Conservation (phyloP, 495 filamentous ascomycete species). For the Pyronema omphalodes region DNA sequence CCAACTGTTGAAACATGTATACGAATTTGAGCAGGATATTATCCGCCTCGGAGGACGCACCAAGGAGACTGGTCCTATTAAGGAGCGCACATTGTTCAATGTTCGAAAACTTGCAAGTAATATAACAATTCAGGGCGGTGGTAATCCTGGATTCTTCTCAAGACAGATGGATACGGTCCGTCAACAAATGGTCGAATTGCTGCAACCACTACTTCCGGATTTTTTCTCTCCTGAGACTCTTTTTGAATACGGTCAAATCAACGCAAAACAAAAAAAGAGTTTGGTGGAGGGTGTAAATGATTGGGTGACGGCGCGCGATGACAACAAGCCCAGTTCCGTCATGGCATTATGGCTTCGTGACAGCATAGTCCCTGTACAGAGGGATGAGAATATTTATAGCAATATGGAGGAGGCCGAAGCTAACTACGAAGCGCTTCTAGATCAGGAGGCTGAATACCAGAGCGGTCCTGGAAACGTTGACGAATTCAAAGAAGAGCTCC, state of each 20-base stretch:
- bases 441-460: conserved; percentile 44
- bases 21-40: conserved; percentile 44
- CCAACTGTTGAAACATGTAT: conserved; percentile 54
- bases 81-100: conserved; percentile 45
- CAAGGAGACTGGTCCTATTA: conserved; percentile 42
- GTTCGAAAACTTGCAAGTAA: conserved; percentile 27
- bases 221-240: conserved; percentile 33
- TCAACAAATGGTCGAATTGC: conserved; percentile 29
- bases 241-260: conserved; percentile 38
- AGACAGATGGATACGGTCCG: conserved; percentile 30
- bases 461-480: conserved; percentile 30
- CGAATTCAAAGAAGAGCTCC: conserved; percentile 29
- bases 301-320: conserved; percentile 29
- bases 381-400: conserved; percentile 31
- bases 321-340: conserved; percentile 26
- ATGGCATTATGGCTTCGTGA: conserved; percentile 48
- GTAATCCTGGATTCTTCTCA: conserved; percentile 20
- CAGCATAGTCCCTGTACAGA: conserved; percentile 25
- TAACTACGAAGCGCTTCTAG: conserved; percentile 45
- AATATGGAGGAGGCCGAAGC: conserved; percentile 44
- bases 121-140: conserved; percentile 24
- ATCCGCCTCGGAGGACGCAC: conserved; percentile 67
- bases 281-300: conserved; percentile 35
- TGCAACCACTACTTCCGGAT: conserved; percentile 30
- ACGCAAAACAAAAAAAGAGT: conserved; percentile 39